A percentile compares a stretch with the other conserved stretches of the same genome.
These are phyloP conservation scores for Kwoniella bestiolae DNA, from an alignment of 768 basidiomycete genomes.

Conservation along the genomic window DNA sequence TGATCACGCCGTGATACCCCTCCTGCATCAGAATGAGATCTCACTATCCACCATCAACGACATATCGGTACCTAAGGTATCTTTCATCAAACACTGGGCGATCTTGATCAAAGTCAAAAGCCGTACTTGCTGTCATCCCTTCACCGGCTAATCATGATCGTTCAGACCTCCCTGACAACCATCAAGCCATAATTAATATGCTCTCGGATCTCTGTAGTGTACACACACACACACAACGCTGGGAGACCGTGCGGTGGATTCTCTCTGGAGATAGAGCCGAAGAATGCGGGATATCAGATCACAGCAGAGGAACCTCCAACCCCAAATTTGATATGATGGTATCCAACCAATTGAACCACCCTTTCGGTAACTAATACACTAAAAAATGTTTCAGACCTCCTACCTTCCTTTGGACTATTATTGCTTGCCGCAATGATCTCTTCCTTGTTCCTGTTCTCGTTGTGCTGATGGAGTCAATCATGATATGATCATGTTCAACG, in stretches of 20 bases:
- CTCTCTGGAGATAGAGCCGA: too few species aligned
- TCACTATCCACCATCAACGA: too few species aligned
- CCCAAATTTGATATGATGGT: background rate
- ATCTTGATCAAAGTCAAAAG: too few species aligned
- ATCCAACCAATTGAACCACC: background rate
- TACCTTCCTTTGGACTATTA: background rate
- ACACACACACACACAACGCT: background rate
- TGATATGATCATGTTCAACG: background rate
- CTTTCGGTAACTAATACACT: background rate
- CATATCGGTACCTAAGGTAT: too few species aligned
- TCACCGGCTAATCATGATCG: background rate
- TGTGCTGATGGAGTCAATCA: too few species aligned
- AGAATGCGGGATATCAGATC: background rate
- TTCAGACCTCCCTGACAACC: background rate
- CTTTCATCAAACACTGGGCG: too few species aligned
- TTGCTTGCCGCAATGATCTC: background rate
- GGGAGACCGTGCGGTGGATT: too few species aligned
- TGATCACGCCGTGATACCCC: too few species aligned
- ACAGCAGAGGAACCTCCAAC: too few species aligned
- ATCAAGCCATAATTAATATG: constrained; percentile 4
- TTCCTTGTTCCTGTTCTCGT: background rate
- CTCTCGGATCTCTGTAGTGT: background rate
- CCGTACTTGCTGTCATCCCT: too few species aligned
- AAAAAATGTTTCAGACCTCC: background rate
- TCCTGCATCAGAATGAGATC: background rate